Evolutionary conservation across 2,329 filamentous ascomycete genomes (phyloP), one percentile per base, ranked within the genome.

Genomic region (Verticillium dahliae): DNA sequence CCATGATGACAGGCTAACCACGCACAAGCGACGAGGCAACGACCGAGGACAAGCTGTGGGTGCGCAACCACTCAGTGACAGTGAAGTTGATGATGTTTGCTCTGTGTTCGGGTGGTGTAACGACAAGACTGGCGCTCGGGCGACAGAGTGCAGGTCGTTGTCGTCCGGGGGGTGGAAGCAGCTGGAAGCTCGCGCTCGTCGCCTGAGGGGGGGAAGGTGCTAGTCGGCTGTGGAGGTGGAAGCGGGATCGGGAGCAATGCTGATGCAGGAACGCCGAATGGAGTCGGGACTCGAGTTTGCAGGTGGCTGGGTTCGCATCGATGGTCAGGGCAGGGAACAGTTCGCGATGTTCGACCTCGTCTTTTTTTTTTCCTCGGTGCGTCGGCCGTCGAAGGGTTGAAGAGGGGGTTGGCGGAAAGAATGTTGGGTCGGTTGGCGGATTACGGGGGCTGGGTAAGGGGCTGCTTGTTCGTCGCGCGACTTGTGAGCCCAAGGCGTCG

Each of bases 1-100:
- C 87, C 90, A 92, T 92, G 75, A 75, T 81, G 74, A 37, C 57
- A 34, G 56, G 37, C 39, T 9, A 22, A 58, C 33, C 57, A 74
- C 73, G 72, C 69, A 69, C 72, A 71, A 74, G 73, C 69, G 71
- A 57, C 18, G 57, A 52, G 54, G 39, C 61, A 59, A 64, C 61
- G 59, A 60, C 61, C 63, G 60, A 62, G 63, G 63, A 52, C 4
- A 11, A 27, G 10, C 13, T 52, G 45, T 14, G 39, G 69, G 65
- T 67, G 62, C 60, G 67, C 62, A 55, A n/a, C 33, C 33, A 13
- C 37, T 31, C 31, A 38, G 45, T 18, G 14, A 27, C 15, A n/a
- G 4, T 56, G 5, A 9, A 31, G 6, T 27, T 14, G 31, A 15
- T 35, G 33, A n/a, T 56, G n/a, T 35, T 33, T 56, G 54, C 15